Percentiles rank a stretch among this genome's conserved stretches.
Evolutionary conservation across 768 basidiomycete species (phyloP).

Genomic region (Fomitopsis pulvina): DNA sequence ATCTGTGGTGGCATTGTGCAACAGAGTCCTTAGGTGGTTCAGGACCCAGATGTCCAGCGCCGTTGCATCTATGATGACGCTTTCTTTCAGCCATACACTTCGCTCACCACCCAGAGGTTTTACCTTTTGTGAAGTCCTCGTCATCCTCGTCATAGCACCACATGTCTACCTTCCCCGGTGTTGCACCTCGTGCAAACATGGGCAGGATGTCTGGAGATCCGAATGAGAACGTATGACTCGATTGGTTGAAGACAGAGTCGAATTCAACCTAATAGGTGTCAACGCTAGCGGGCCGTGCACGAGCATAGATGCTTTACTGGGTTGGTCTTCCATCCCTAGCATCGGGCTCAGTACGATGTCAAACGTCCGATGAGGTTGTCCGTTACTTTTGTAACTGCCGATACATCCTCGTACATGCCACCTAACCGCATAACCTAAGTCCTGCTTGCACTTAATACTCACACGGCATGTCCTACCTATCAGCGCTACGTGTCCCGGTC

Average conservation of each 20-base stretch:
- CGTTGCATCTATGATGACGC: constrained; percentile 52
- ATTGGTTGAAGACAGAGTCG: constrained; percentile 85
- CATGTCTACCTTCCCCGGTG: constrained; percentile 58
- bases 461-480: constrained; percentile 45
- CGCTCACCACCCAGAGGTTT: not conserved
- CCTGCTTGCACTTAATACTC: not conserved
- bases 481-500: constrained; percentile 85
- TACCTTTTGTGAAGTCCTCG: constrained; percentile 86
- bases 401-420: constrained; percentile 90
- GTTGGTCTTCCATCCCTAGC: constrained; percentile 80
- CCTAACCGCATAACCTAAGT: constrained; percentile 27
- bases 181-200: constrained; percentile 78
- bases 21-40: constrained; percentile 53
- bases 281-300: constrained; percentile 3
- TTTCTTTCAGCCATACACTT: not conserved
- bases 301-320: constrained; percentile 41
- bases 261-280: constrained; percentile 51
- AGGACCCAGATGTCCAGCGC: constrained; percentile 75
- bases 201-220: constrained; percentile 86
- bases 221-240: constrained; percentile 71
- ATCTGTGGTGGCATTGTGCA: constrained; percentile 59
- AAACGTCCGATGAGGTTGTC: not conserved
- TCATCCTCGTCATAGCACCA: constrained; percentile 74
- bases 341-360: constrained; percentile 8
- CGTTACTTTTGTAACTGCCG: constrained; percentile 71